Percentiles rank a stretch among this genome's conserved stretches.
phyloP scores from a whole-genome alignment of 1,284 basidiomycete species.

The Anthracocystis walkeri region DNA sequence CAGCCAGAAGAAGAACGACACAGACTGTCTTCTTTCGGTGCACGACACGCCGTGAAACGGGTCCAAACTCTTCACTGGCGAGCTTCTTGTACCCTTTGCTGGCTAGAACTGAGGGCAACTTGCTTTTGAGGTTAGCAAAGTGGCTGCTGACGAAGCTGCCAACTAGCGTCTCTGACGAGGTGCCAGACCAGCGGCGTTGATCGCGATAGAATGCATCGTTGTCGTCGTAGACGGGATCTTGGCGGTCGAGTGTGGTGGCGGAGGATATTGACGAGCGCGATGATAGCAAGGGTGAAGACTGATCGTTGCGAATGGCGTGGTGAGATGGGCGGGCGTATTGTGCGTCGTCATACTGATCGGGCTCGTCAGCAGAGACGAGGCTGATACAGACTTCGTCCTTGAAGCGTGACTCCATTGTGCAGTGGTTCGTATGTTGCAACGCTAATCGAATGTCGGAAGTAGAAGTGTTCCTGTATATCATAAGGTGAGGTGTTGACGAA shows the following conservation, averaged over 20 bases:
- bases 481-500: too few species aligned
- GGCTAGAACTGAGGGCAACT: slow-evolving; percentile 11
- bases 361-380: slow-evolving; percentile 15
- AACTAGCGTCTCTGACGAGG: slow-evolving; percentile 19
- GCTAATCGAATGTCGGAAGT: background rate
- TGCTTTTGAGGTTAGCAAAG: slow-evolving; percentile 23
- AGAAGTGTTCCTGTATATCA: background rate
- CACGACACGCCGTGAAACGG: background rate
- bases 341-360: background rate
- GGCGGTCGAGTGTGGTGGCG: slow-evolving; percentile 14
- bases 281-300: slow-evolving; percentile 9
- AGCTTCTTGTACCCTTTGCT: slow-evolving; percentile 16
- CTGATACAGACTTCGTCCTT: slow-evolving; percentile 26
- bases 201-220: slow-evolving; percentile 2
- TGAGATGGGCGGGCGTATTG: slow-evolving; percentile 4
- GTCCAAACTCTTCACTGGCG: slow-evolving; percentile 2
- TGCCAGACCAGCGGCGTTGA: slow-evolving; percentile 5
- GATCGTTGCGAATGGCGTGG: background rate
- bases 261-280: slow-evolving; percentile 27
- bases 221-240: slow-evolving; percentile 1
- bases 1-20: slow-evolving; percentile 21
- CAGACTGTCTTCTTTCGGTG: slow-evolving; percentile 17
- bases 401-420: slow-evolving; percentile 28
- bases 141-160: slow-evolving; percentile 15
- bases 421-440: background rate